These are phyloP conservation scores for Claviceps fusiformis DNA, from an alignment of 2,329 filamentous ascomycete genomes.

Conservation along the genomic window DNA sequence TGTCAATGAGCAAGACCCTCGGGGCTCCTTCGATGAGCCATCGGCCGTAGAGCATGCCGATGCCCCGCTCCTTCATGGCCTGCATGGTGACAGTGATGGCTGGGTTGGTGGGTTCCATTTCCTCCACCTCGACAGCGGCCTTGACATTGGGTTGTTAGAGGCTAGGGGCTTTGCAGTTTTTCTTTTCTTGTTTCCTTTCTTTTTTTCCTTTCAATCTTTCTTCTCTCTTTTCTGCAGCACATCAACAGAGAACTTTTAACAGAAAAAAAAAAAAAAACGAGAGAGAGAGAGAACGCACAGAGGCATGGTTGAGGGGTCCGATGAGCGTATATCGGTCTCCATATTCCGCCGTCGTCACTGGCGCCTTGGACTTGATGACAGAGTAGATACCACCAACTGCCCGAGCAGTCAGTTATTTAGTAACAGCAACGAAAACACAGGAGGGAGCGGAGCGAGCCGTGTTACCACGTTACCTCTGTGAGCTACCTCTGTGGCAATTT, in stretches of 20 bases:
- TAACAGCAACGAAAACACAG: conserved; percentile 4
- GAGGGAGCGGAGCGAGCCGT: background rate
- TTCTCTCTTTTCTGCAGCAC: no score
- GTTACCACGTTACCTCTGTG: conserved; percentile 80
- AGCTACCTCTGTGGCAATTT: conserved; percentile 92
- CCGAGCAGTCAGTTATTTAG: background rate
- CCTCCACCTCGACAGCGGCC: conserved; percentile 97
- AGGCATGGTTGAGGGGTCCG: conserved; percentile 82
- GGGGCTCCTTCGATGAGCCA: conserved; percentile 98
- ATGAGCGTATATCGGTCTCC: conserved; percentile 92
- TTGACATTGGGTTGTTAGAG: conserved; percentile 21
- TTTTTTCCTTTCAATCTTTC: no score
- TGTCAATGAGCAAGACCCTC: conserved; percentile 86
- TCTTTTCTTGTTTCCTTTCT: no score
- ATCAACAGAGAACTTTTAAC: no score
- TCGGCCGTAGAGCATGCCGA: conserved; percentile 80
- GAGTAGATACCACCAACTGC: conserved; percentile 97
- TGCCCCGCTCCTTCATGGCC: conserved; percentile 85
- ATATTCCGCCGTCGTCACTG: conserved; percentile 96
- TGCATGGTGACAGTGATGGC: conserved; percentile 72
- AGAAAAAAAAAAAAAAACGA: background rate
- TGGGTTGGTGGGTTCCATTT: conserved; percentile 69
- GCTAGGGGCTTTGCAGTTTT: background rate
- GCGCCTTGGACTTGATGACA: conserved; percentile 96
- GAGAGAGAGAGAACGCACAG: conserved; percentile 40